Evolutionary conservation across 768 basidiomycete species (phyloP).

Genomic region (Clitopilus hobsonii): DNA sequence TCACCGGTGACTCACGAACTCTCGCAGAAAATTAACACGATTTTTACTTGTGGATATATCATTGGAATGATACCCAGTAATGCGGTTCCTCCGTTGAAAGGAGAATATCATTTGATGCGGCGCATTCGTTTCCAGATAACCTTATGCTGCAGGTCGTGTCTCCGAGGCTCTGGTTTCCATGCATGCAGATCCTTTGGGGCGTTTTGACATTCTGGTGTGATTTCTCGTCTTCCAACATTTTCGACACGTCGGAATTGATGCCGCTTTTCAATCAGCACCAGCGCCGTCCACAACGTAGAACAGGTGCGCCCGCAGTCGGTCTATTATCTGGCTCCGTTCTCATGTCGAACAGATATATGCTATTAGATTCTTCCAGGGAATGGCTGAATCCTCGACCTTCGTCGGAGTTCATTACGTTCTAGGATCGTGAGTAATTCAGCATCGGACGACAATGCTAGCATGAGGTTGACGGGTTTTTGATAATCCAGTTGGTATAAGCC

Average conservation of each 20-base stretch:
- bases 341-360: constrained; percentile 46
- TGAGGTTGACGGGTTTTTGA: not conserved
- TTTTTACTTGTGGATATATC: constrained; percentile 74
- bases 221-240: constrained; percentile 7
- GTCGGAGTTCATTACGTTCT: constrained; percentile 72
- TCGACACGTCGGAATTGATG: not conserved
- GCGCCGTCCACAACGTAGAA: constrained; percentile 47
- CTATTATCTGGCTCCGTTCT: not conserved
- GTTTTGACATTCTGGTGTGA: constrained; percentile 57
- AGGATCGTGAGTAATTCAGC: constrained; percentile 48
- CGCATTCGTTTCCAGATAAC: constrained; percentile 41
- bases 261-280: constrained; percentile 36
- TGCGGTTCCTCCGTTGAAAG: constrained; percentile 1
- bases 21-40: constrained; percentile 58
- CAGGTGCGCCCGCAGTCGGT: constrained; percentile 32
- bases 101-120: not conserved
- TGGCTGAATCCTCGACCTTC: constrained; percentile 73
- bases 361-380: constrained; percentile 69
- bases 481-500: constrained; percentile 60
- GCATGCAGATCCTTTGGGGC: constrained; percentile 63
- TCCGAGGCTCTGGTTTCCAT: constrained; percentile 63
- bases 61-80: constrained; percentile 70
- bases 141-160: constrained; percentile 59
- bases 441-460: not conserved
- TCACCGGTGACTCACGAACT: constrained; percentile 5